phyloP scores from a whole-genome alignment of 768 basidiomycete species.

The Thelephora aurantiotincta region DNA sequence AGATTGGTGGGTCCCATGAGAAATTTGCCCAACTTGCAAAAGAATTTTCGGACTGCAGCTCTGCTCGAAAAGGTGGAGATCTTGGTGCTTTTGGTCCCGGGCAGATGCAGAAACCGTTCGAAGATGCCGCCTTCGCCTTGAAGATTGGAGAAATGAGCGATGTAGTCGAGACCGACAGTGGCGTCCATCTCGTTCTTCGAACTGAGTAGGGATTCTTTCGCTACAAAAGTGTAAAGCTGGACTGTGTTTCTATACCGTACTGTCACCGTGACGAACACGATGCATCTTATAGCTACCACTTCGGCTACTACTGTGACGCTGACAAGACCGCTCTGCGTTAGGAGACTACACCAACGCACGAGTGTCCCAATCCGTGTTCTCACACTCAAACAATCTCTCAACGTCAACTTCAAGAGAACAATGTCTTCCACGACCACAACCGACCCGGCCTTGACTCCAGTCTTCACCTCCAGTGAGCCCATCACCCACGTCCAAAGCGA shows the following conservation, averaged over 20 bases:
- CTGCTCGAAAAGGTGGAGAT: conserved; percentile 71
- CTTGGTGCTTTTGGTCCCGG: conserved; percentile 74
- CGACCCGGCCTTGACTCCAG: conserved; percentile 20
- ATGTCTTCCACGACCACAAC: conserved; percentile 14
- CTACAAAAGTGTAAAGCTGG: neutral
- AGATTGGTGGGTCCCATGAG: conserved; percentile 37
- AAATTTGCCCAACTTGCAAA: conserved; percentile 70
- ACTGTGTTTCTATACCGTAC: too few relatives aligned
- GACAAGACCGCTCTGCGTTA: too few relatives aligned
- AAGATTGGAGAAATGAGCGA: conserved; percentile 67
- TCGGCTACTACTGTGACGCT: too few relatives aligned
- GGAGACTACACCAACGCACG: too few relatives aligned
- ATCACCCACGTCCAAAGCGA: neutral
- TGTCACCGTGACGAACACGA: too few relatives aligned
- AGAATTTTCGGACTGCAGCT: conserved; percentile 80
- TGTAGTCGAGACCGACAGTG: conserved; percentile 81
- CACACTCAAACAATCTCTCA: too few relatives aligned
- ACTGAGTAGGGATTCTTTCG: conserved; percentile 37
- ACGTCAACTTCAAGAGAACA: too few relatives aligned
- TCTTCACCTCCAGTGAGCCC: conserved; percentile 19
- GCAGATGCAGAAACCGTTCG: conserved; percentile 97
- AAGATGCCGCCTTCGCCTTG: conserved; percentile 71
- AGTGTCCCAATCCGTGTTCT: too few relatives aligned
- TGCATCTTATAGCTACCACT: too few relatives aligned
- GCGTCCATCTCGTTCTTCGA: conserved; percentile 86